phyloP scores from a whole-genome alignment of 257 asterid genomes.

The Datura wrightii region DNA sequence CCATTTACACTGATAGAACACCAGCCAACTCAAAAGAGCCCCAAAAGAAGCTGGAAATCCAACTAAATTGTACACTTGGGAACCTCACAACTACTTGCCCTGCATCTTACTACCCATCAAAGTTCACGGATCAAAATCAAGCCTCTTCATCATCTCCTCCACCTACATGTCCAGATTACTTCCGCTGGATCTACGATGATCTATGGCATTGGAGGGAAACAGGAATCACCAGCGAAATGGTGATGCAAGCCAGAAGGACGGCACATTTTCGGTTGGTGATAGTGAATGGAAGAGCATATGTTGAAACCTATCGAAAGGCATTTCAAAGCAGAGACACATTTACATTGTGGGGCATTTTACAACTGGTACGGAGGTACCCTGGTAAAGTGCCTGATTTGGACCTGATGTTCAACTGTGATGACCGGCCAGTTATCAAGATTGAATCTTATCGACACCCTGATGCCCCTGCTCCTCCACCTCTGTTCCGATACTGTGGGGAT shows the following conservation, averaged over 20 bases:
- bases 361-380: constrained; percentile 48
- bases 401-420: constrained; percentile 49
- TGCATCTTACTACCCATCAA: constrained; percentile 47
- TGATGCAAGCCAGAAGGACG: constrained; percentile 36
- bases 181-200: constrained; percentile 50
- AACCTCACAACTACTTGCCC: constrained; percentile 41
- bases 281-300: constrained; percentile 45
- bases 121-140: constrained; percentile 7
- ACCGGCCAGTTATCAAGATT: constrained; percentile 41
- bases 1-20: constrained; percentile 25
- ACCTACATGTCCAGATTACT: constrained; percentile 46
- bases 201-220: constrained; percentile 55
- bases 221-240: constrained; percentile 46
- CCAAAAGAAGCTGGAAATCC: constrained; percentile 35
- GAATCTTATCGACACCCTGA: constrained; percentile 17
- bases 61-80: constrained; percentile 46
- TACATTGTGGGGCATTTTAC: constrained; percentile 52
- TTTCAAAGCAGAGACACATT: constrained; percentile 53
- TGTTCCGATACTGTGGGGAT: constrained; percentile 49
- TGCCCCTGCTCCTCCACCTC: constrained; percentile 43
- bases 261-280: constrained; percentile 48
- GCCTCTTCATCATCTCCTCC: constrained; percentile 22
- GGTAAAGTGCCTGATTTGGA: constrained; percentile 53
- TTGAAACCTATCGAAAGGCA: constrained; percentile 36
- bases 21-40: not conserved